Evolutionary conservation across 495 filamentous ascomycete species (phyloP).

Genomic region (Thermochaetoides thermophila): DNA sequence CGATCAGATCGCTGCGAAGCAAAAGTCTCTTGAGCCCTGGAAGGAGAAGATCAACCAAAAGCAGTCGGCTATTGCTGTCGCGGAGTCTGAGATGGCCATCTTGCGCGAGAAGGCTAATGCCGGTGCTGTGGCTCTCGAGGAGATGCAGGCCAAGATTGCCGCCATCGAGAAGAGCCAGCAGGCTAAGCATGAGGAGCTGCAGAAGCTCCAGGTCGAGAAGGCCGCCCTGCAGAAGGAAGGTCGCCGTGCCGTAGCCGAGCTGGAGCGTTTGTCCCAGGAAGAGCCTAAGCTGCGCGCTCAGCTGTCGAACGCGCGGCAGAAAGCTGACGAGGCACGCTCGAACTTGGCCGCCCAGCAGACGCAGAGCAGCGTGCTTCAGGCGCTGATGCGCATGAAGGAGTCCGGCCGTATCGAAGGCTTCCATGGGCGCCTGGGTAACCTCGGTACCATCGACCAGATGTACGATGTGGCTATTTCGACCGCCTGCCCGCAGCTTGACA

Average conservation of each 20-base stretch:
- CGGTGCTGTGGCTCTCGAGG: slow-evolving; percentile 65
- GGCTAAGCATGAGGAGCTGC: slow-evolving; percentile 57
- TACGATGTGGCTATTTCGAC: slow-evolving; percentile 97
- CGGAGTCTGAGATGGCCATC: slow-evolving; percentile 86
- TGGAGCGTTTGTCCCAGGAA: slow-evolving; percentile 53
- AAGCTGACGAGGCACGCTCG: slow-evolving; percentile 85
- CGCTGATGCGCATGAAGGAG: slow-evolving; percentile 86
- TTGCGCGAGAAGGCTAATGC: slow-evolving; percentile 77
- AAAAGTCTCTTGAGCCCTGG: slow-evolving; percentile 93
- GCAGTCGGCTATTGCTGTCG: slow-evolving; percentile 81
- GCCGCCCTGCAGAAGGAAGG: slow-evolving; percentile 59
- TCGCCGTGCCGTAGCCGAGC: slow-evolving; percentile 49
- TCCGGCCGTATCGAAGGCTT: slow-evolving; percentile 94
- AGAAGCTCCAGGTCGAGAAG: slow-evolving; percentile 60
- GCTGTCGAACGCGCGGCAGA: slow-evolving; percentile 77
- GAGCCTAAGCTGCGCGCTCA: slow-evolving; percentile 69
- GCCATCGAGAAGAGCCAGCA: slow-evolving; percentile 53
- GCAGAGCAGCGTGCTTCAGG: slow-evolving; percentile 80
- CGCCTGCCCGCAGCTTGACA: slow-evolving; percentile 79
- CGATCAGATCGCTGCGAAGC: slow-evolving; percentile 79
- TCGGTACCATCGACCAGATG: slow-evolving; percentile 85
- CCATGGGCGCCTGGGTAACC: slow-evolving; percentile 85
- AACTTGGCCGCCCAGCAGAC: slow-evolving; percentile 80
- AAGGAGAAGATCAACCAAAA: slow-evolving; percentile 93
- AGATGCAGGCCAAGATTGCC: slow-evolving; percentile 65